A percentile compares a stretch with the other conserved stretches of the same genome.
phyloP scores from a whole-genome alignment of 2,329 filamentous ascomycete species.

The Thelonectria blattea region DNA sequence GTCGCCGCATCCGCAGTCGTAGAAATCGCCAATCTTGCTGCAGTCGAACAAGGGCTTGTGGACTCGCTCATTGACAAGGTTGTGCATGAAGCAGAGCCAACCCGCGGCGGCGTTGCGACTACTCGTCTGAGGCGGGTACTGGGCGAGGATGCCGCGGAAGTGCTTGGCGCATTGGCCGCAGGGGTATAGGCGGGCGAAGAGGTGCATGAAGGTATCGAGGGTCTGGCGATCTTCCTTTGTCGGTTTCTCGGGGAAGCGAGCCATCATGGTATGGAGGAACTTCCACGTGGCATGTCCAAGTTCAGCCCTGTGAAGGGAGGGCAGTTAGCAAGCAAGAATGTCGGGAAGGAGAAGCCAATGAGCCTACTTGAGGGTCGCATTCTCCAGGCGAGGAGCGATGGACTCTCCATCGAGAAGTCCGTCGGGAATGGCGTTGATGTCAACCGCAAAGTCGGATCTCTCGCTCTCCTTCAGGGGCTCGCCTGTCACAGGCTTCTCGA shows the following conservation, averaged over 20 bases:
- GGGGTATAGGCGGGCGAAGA: conserved; percentile 73
- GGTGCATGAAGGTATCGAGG: conserved; percentile 68
- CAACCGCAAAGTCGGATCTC: conserved; percentile 43
- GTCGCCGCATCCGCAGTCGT: conserved; percentile 75
- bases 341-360: not conserved
- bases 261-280: conserved; percentile 73
- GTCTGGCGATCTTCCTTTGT: conserved; percentile 66
- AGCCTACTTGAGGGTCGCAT: conserved; percentile 77
- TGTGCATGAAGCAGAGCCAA: conserved; percentile 73
- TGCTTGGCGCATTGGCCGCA: conserved; percentile 73
- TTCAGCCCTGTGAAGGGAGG: conserved; percentile 55
- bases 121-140: conserved; percentile 70
- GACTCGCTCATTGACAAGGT: conserved; percentile 69
- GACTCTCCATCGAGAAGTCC: conserved; percentile 68
- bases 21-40: conserved; percentile 71
- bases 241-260: conserved; percentile 70
- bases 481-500: conserved; percentile 28
- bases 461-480: conserved; percentile 37
- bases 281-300: conserved; percentile 73
- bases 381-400: conserved; percentile 82
- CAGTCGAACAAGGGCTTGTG: conserved; percentile 70
- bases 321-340: conserved; percentile 17
- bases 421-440: conserved; percentile 51
- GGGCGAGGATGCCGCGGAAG: conserved; percentile 66
- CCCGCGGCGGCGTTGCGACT: conserved; percentile 68